phyloP scores from a whole-genome alignment of 257 asterid species.

The Echites panduratus region DNA sequence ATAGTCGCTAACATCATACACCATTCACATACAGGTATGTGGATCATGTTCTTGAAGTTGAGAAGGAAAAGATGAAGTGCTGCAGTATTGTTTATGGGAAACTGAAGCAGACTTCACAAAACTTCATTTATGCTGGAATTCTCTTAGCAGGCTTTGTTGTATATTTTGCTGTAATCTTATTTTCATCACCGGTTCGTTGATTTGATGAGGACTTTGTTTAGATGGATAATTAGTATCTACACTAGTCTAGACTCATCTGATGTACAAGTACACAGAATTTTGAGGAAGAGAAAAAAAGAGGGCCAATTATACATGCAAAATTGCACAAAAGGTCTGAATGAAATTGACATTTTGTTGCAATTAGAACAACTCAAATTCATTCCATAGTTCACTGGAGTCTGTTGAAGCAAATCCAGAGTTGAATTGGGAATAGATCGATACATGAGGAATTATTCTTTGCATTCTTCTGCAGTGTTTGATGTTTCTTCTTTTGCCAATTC shows the following conservation, averaged over 20 bases:
- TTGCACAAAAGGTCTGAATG: too few species aligned
- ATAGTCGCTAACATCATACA: slow-evolving; percentile 1
- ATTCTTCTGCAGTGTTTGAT: too few species aligned
- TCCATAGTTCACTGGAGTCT: too few species aligned
- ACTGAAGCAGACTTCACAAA: slow-evolving; percentile 68
- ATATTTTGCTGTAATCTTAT: slow-evolving; percentile 80
- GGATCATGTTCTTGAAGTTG: slow-evolving; percentile 67
- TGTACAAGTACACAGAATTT: slow-evolving; percentile 16
- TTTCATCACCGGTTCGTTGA: slow-evolving; percentile 78
- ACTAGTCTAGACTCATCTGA: not conserved
- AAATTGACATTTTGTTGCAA: too few species aligned
- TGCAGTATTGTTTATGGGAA: slow-evolving; percentile 72
- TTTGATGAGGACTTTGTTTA: not conserved
- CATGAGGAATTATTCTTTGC: too few species aligned
- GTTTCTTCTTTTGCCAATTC: too few species aligned
- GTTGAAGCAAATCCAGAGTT: too few species aligned
- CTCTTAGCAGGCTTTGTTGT: slow-evolving; percentile 89
- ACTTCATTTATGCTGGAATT: slow-evolving; percentile 82
- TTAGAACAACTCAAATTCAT: too few species aligned
- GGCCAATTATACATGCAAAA: too few species aligned
- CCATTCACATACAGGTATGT: slow-evolving; percentile 53
- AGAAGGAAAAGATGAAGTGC: slow-evolving; percentile 91
- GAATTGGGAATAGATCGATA: too few species aligned
- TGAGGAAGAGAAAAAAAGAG: not conserved
- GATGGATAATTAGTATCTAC: too few species aligned